Conservation (phyloP, 163 green algal species). For the Prototheca stagnorum region DNA sequence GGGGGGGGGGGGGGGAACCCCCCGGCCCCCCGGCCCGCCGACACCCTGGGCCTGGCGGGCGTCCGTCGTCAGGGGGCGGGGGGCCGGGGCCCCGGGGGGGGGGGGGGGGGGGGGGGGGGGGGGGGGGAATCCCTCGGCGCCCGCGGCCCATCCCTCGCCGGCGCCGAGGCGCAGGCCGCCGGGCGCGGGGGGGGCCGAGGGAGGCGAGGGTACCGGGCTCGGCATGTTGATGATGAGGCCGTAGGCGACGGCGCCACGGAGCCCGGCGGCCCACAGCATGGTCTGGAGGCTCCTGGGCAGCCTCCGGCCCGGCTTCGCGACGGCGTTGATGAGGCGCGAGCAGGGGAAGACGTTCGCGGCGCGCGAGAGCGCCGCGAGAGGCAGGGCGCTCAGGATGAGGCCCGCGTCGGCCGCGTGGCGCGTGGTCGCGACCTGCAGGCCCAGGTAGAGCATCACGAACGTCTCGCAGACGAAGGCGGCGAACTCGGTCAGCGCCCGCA, state of each 20-base stretch:
- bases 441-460: slow-evolving; percentile 69
- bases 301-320: no score
- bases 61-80: no score
- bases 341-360: slow-evolving; percentile 53
- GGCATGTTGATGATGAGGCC: slow-evolving; percentile 49
- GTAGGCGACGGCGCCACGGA: slow-evolving; percentile 57
- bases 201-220: no score
- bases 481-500: slow-evolving; percentile 40
- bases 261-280: slow-evolving; percentile 49
- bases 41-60: no score
- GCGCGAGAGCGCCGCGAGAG: slow-evolving; percentile 34
- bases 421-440: slow-evolving; percentile 35
- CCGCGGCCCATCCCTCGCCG: background rate
- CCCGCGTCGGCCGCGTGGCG: slow-evolving; percentile 25
- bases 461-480: slow-evolving; percentile 50
- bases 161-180: slow-evolving; percentile 22
- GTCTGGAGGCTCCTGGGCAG: slow-evolving; percentile 32
- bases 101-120: background rate
- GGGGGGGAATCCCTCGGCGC: background rate
- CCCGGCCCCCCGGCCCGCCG: no score
- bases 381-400: slow-evolving; percentile 36
- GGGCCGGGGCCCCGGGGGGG: background rate
- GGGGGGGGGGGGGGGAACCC: background rate
- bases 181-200: no score
- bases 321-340: slow-evolving; percentile 36